Evolutionary conservation across 2,329 filamentous ascomycete genomes (phyloP).

Genomic region (Pseudocercospora musae): DNA sequence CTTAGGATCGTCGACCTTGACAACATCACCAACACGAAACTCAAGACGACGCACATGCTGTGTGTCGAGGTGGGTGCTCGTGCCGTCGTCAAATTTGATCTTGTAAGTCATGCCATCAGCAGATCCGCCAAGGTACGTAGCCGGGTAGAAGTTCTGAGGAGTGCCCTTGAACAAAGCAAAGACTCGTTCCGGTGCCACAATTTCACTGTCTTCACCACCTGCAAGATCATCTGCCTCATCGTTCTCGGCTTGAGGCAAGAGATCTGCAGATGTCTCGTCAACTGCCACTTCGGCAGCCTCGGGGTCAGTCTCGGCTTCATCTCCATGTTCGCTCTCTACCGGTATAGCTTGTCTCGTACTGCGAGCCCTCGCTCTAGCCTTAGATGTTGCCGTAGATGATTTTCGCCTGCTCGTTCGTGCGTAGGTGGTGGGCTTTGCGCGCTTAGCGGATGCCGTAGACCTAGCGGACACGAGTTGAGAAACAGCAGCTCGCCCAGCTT

Average conservation of each 20-base stretch:
- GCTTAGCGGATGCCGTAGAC: slow-evolving; percentile 1
- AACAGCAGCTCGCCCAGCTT: slow-evolving; percentile 36
- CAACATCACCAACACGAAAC: slow-evolving; percentile 43
- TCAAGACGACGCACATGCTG: slow-evolving; percentile 42
- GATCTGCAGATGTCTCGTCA: not conserved
- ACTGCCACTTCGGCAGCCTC: not conserved
- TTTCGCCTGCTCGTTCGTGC: slow-evolving; percentile 17
- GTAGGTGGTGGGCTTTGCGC: slow-evolving; percentile 18
- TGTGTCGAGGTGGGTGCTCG: slow-evolving; percentile 40
- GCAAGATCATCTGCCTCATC: not conserved
- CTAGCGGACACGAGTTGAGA: slow-evolving; percentile 28
- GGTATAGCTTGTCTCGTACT: not conserved
- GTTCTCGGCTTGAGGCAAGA: not conserved
- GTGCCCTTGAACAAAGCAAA: slow-evolving; percentile 58
- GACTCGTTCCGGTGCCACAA: slow-evolving; percentile 48
- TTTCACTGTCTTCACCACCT: not conserved
- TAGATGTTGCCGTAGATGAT: slow-evolving; percentile 3
- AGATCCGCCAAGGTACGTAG: slow-evolving; percentile 53
- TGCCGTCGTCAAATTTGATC: slow-evolving; percentile 49
- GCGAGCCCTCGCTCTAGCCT: not conserved
- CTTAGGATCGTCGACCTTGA: slow-evolving; percentile 46
- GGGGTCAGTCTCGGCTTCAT: slow-evolving; percentile 5
- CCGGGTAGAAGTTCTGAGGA: slow-evolving; percentile 55
- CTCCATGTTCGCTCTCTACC: not conserved
- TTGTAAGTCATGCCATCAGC: slow-evolving; percentile 42